Conservation (phyloP, 768 basidiomycete species). For the Hygrophorus pudorinus region DNA sequence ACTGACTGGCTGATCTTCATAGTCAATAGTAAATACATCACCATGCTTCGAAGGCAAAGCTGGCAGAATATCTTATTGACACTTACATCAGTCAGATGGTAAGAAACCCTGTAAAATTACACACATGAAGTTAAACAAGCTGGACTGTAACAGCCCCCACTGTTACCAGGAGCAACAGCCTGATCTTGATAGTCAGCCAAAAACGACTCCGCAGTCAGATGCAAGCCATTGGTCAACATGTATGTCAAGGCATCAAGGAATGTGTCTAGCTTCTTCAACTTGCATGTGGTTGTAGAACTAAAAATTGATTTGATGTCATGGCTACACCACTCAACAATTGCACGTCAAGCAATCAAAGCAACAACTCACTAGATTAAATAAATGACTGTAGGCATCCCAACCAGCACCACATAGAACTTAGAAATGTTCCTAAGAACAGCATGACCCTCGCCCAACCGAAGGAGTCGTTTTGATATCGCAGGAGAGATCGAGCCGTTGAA, state of each 20-base stretch:
- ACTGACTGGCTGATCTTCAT: no score
- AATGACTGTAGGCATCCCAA: neutral
- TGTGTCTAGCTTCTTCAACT: neutral
- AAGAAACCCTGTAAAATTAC: no score
- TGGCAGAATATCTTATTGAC: no score
- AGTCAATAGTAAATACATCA: no score
- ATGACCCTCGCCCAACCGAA: neutral
- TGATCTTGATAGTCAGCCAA: neutral
- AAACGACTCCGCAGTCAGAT: neutral
- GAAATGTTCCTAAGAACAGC: neutral
- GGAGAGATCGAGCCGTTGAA: neutral
- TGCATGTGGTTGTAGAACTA: neutral
- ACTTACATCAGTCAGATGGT: no score
- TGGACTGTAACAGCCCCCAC: no score
- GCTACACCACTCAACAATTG: neutral
- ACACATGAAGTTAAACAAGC: no score
- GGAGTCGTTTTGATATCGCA: neutral
- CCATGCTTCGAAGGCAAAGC: no score
- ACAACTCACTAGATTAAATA: neutral
- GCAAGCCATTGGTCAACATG: neutral
- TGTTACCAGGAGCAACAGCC: no score
- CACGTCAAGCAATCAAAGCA: neutral
- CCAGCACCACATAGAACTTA: neutral
- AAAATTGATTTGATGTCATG: neutral
- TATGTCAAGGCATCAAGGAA: slow-evolving; percentile 1